A percentile compares a stretch with the other conserved stretches of the same genome.
These are phyloP conservation scores for Claviceps quebecensis DNA, from an alignment of 2,329 filamentous ascomycete species.

Conservation along the genomic window DNA sequence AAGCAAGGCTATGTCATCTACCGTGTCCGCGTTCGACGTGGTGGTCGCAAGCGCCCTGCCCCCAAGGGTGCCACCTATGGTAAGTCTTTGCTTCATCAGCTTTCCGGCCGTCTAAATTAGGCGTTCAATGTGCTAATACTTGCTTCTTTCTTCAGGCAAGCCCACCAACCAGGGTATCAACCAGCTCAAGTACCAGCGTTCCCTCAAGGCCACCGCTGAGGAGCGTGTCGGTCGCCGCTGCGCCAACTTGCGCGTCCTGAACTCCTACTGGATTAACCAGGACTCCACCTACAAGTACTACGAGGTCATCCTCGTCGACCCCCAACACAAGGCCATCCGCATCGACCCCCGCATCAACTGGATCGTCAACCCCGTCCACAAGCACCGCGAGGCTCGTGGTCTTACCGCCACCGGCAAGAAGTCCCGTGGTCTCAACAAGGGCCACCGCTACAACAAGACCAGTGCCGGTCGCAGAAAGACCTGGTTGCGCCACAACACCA, in stretches of 20 bases:
- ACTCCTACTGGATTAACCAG: slow-evolving; percentile 99
- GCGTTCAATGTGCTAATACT: background rate
- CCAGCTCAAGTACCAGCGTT: slow-evolving; percentile 99
- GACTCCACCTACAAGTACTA: slow-evolving; percentile 99
- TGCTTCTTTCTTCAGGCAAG: slow-evolving; percentile 55
- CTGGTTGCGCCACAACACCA: slow-evolving; percentile 99
- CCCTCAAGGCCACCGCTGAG: slow-evolving; percentile 92
- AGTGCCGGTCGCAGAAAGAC: slow-evolving; percentile 95
- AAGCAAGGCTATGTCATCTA: slow-evolving; percentile 99
- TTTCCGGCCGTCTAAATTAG: background rate
- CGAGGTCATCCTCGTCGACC: slow-evolving; percentile 99
- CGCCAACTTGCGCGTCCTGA: slow-evolving; percentile 97
- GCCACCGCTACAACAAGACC: slow-evolving; percentile 99
- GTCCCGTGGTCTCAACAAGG: slow-evolving; percentile 98
- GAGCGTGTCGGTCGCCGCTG: slow-evolving; percentile 99
- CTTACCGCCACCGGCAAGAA: slow-evolving; percentile 99
- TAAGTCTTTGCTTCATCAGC: slow-evolving; percentile 28
- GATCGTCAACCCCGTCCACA: slow-evolving; percentile 99
- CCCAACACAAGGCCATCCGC: slow-evolving; percentile 99
- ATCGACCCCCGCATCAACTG: slow-evolving; percentile 99
- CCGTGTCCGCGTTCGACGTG: slow-evolving; percentile 94
- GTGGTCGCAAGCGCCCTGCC: slow-evolving; percentile 94
- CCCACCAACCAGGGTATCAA: slow-evolving; percentile 99
- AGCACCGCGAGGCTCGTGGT: slow-evolving; percentile 97
- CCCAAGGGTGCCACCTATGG: slow-evolving; percentile 98